phyloP scores from a whole-genome alignment of 2,329 filamentous ascomycete genomes.

The Diaporthe velutina region DNA sequence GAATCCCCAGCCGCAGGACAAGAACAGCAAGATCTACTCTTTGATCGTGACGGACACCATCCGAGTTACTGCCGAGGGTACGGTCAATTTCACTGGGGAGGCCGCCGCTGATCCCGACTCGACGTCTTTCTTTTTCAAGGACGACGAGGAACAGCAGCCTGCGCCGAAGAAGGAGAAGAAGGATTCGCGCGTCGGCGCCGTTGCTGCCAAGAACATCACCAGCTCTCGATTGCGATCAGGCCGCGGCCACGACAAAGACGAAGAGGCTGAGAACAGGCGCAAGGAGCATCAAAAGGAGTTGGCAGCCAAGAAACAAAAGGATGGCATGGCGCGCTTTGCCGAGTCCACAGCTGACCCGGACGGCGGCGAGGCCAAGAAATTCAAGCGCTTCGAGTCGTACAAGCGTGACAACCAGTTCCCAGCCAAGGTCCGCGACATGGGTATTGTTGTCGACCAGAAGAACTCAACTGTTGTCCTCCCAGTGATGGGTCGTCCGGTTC shows the following conservation, averaged over 20 bases:
- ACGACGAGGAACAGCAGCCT: constrained; percentile 89
- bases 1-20: constrained; percentile 88
- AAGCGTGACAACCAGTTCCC: constrained; percentile 98
- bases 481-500: constrained; percentile 96
- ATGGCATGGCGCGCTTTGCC: constrained; percentile 87
- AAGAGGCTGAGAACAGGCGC: constrained; percentile 88
- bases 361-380: constrained; percentile 95
- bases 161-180: constrained; percentile 93
- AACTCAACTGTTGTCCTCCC: constrained; percentile 91
- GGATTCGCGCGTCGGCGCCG: constrained; percentile 84
- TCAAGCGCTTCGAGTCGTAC: constrained; percentile 99
- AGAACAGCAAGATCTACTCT: constrained; percentile 89
- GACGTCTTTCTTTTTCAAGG: constrained; percentile 98
- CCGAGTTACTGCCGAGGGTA: constrained; percentile 79
- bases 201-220: constrained; percentile 95
- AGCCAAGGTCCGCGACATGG: constrained; percentile 82
- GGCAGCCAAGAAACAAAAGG: constrained; percentile 87
- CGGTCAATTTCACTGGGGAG: constrained; percentile 92
- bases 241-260: constrained; percentile 83
- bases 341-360: constrained; percentile 88
- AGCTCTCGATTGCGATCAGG: constrained; percentile 93
- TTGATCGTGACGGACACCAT: constrained; percentile 94
- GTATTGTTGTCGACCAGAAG: constrained; percentile 91
- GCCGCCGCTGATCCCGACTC: constrained; percentile 92
- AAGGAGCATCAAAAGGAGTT: constrained; percentile 93